Evolutionary conservation across 768 basidiomycete genomes (phyloP), one percentile per base, ranked within the genome.

Genomic region (Lactarius tabidus): DNA sequence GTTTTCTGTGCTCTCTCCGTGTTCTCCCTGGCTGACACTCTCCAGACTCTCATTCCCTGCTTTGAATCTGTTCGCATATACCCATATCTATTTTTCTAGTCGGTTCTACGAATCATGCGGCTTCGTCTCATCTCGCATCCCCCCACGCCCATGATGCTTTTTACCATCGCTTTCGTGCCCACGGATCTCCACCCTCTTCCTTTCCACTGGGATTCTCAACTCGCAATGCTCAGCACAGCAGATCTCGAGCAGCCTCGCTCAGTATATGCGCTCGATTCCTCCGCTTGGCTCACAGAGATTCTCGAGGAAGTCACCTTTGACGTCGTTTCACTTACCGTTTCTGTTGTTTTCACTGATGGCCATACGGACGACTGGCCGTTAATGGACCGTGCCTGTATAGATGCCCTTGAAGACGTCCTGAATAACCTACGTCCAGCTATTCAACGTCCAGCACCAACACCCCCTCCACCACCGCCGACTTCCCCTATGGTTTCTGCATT

Each of bases 251-350:
- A 79, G 31, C 88, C 85, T 2, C 72, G 74, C 0, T 77, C 76
- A 20, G 74, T 86, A 10, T 86, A 88, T 72, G 80, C 82, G 36
- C 77, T 88, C 53, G 88, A 89, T 76, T 80, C 81, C 68, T 79
- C 85, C 26, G 83, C 82, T 6, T 85, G 84, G 53, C 74, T 88
- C 31, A 78, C 83, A 17, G 79, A 78, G 56, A 76, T 88, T 39
- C 74, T 87, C 35, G 77, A 80, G 52, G 81, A 88, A 70, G 82
- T 91, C n/a, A 76, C 78, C 9, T 86, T 90, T 74, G 85, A 91
- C 71, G 70, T 90, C 59, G 74, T 77, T 12, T 72, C 72, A 29
- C 73, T 75, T 41, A 78, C 79, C 52, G 77, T 89, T 39, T 71
- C 75, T 0, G 86, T 85, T 70, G 74, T 72, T 55, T 89, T 89